These are phyloP conservation scores for Hanseniaspora lachancei DNA, from an alignment of 805 yeast genomes.

Conservation along the genomic window DNA sequence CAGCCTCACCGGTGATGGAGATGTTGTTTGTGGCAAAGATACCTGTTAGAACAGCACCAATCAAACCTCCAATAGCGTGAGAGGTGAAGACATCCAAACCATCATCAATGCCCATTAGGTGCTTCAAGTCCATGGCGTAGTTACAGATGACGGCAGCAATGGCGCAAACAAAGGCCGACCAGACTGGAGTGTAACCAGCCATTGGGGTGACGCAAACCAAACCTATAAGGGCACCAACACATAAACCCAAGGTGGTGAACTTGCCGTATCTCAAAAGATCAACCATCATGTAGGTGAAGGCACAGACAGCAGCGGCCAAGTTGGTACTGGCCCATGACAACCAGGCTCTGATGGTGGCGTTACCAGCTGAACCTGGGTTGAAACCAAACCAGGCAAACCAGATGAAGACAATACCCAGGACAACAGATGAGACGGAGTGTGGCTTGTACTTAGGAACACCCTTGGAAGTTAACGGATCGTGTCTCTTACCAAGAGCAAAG, in stretches of 20 bases:
- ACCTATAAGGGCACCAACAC: conserved; percentile 89
- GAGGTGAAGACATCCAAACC: conserved; percentile 89
- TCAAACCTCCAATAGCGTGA: conserved; percentile 87
- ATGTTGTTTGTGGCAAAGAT: conserved; percentile 85
- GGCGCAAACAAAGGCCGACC: conserved; percentile 78
- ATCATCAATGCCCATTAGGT: conserved; percentile 65
- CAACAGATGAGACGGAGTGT: conserved; percentile 80
- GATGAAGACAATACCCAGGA: conserved; percentile 81
- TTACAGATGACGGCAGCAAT: conserved; percentile 67
- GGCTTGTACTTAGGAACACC: conserved; percentile 84
- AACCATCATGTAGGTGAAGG: conserved; percentile 83
- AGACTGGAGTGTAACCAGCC: conserved; percentile 90
- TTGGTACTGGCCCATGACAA: conserved; percentile 89
- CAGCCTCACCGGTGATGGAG: conserved; percentile 47
- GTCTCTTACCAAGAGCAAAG: conserved; percentile 79
- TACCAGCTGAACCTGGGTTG: conserved; percentile 97
- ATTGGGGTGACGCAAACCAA: conserved; percentile 93
- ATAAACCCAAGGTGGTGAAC: conserved; percentile 88
- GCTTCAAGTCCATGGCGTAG: conserved; percentile 71
- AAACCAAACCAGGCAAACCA: conserved; percentile 99
- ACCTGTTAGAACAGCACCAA: conserved; percentile 77
- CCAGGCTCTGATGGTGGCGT: conserved; percentile 84
- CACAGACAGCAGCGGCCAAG: conserved; percentile 87
- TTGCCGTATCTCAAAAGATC: conserved; percentile 76
- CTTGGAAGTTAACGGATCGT: conserved; percentile 51